Evolutionary conservation across 2,329 filamentous ascomycete species (phyloP).

Genomic region (Claviceps fusiformis): DNA sequence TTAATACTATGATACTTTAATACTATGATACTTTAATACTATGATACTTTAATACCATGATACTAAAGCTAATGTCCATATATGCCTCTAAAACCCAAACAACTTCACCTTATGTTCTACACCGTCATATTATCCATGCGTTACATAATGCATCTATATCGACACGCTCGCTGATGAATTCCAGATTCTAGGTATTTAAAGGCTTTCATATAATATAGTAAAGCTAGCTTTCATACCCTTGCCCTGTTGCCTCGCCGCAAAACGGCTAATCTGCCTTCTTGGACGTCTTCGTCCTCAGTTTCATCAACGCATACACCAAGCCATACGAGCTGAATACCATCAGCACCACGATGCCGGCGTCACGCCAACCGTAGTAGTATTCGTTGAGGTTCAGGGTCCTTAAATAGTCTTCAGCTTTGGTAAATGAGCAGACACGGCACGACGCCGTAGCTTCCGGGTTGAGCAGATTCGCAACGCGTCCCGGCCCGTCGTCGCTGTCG

Average conservation of each 20-base stretch:
- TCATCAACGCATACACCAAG: conserved; percentile 32
- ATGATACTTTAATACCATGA: too few species aligned
- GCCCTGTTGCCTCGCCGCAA: background rate
- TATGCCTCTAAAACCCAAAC: too few species aligned
- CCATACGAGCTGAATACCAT: conserved; percentile 42
- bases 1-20: too few species aligned
- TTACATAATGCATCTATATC: too few species aligned
- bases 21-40: too few species aligned
- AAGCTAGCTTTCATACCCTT: too few species aligned
- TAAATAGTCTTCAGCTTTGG: conserved; percentile 45
- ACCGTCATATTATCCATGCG: too few species aligned
- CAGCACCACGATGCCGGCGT: conserved; percentile 45
- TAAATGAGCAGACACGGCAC: conserved; percentile 50
- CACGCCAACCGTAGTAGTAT: conserved; percentile 53
- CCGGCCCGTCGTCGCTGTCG: conserved; percentile 15
- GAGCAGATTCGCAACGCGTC: conserved; percentile 34
- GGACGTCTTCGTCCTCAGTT: conserved; percentile 32
- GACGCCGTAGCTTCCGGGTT: conserved; percentile 43
- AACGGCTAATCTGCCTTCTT: conserved; percentile 27
- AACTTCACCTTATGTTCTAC: too few species aligned
- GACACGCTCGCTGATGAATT: too few species aligned
- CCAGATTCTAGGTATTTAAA: too few species aligned
- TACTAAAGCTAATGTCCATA: too few species aligned
- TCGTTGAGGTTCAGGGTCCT: conserved; percentile 42
- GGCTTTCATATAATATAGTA: too few species aligned